These are phyloP conservation scores for Microdochium bolleyi DNA, from an alignment of 2,329 filamentous ascomycete species.

Conservation along the genomic window DNA sequence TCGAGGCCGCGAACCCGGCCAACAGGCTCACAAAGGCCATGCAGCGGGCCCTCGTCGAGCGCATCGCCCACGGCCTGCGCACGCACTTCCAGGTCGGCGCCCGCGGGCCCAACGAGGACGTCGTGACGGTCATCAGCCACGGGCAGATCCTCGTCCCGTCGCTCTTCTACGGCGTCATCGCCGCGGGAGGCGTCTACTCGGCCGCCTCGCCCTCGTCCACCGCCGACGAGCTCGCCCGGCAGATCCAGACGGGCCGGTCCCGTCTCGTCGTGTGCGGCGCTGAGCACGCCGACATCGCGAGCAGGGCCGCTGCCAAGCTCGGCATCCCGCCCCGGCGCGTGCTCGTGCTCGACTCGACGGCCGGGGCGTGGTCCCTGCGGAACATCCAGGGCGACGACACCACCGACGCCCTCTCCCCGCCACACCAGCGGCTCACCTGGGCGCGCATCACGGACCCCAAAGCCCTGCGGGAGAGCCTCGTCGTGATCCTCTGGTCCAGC, in stretches of 20 bases:
- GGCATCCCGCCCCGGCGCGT: slow-evolving; percentile 9
- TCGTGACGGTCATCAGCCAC: slow-evolving; percentile 47
- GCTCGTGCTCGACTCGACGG: slow-evolving; percentile 2
- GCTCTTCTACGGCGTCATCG: slow-evolving; percentile 48
- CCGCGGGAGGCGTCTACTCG: slow-evolving; percentile 51
- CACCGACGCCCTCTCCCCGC: not conserved
- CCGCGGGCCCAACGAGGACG: slow-evolving; percentile 37
- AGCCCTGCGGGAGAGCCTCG: not conserved
- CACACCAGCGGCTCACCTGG: not conserved
- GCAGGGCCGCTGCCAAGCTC: slow-evolving; percentile 32
- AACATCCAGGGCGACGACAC: slow-evolving; percentile 1
- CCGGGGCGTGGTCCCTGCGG: slow-evolving; percentile 1
- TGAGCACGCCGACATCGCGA: slow-evolving; percentile 30
- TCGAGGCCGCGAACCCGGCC: slow-evolving; percentile 34
- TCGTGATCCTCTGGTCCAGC: slow-evolving; percentile 2
- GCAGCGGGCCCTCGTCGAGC: slow-evolving; percentile 29
- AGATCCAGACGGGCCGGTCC: slow-evolving; percentile 31
- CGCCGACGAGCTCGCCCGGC: slow-evolving; percentile 38
- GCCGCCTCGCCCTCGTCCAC: slow-evolving; percentile 43
- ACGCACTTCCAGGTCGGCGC: slow-evolving; percentile 43
- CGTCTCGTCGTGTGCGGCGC: slow-evolving; percentile 32
- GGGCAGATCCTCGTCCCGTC: slow-evolving; percentile 47
- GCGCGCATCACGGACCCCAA: not conserved
- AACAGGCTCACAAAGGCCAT: slow-evolving; percentile 33
- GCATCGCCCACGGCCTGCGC: slow-evolving; percentile 37